Percentiles rank a stretch among this genome's conserved stretches.
Evolutionary conservation across 2,329 filamentous ascomycete species (phyloP).

Genomic region (Penicillium sp.): DNA sequence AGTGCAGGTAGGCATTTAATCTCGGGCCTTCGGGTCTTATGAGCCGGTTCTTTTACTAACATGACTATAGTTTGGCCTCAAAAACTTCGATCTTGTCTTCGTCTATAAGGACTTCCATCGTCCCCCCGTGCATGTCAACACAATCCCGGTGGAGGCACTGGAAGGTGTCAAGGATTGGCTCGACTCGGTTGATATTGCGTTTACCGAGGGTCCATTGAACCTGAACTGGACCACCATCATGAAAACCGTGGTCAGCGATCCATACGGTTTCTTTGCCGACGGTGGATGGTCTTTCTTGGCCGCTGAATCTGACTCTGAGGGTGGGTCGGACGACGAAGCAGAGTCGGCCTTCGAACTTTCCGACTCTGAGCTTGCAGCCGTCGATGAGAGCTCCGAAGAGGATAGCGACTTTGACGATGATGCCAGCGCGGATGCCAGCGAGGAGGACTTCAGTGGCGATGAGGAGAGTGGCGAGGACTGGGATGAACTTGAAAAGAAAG

Average conservation of each 20-base stretch:
- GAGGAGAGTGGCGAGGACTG: constrained; percentile 86
- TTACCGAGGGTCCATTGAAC: constrained; percentile 91
- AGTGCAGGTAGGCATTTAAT: constrained; percentile 59
- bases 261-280: constrained; percentile 91
- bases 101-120: constrained; percentile 97
- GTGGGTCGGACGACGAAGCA: constrained; percentile 73
- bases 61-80: constrained; percentile 76
- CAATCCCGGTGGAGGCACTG: constrained; percentile 91
- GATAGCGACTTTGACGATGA: constrained; percentile 94
- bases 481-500: constrained; percentile 93
- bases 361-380: constrained; percentile 73
- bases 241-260: constrained; percentile 95
- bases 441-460: constrained; percentile 56
- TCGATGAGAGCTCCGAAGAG: constrained; percentile 79
- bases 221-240: constrained; percentile 99
- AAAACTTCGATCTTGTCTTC: constrained; percentile 98
- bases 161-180: constrained; percentile 98
- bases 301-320: constrained; percentile 84
- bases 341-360: constrained; percentile 91
- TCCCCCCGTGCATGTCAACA: constrained; percentile 93
- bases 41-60: constrained; percentile 23
- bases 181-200: constrained; percentile 92
- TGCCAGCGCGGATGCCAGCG: constrained; percentile 72
- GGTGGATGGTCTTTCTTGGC: constrained; percentile 94
- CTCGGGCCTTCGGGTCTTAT: neutral